Conservation (phyloP, 2,329 filamentous ascomycete genomes). For the Leptographium lundbergii region DNA sequence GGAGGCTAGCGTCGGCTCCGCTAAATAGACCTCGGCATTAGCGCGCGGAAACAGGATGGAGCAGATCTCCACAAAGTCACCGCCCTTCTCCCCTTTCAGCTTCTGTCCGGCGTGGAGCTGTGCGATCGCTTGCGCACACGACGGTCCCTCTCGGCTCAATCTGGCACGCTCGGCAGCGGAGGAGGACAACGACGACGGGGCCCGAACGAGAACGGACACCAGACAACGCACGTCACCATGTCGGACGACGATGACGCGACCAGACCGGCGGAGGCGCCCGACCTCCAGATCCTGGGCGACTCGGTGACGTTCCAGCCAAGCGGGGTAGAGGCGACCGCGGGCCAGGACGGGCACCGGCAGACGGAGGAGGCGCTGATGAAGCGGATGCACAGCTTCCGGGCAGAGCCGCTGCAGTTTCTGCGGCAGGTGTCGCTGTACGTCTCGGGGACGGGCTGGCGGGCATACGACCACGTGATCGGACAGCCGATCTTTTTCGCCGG, state of each 20-base stretch:
- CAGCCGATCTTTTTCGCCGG: constrained; percentile 89
- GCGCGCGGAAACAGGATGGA: not conserved
- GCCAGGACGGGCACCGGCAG: constrained; percentile 8
- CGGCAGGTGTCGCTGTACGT: constrained; percentile 90
- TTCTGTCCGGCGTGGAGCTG: not conserved
- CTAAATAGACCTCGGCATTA: constrained; percentile 9
- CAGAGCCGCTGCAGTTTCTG: constrained; percentile 62
- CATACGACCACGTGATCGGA: constrained; percentile 81
- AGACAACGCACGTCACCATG: not conserved
- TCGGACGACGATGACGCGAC: constrained; percentile 23
- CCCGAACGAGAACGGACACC: not conserved
- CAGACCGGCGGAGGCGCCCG: constrained; percentile 48
- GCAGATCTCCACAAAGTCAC: not conserved
- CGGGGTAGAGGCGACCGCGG: constrained; percentile 38
- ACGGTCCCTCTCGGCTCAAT: too few species aligned
- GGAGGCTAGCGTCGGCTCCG: constrained; percentile 1
- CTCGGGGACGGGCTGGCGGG: constrained; percentile 87
- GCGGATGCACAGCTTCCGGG: constrained; percentile 77
- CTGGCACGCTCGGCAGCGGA: too few species aligned
- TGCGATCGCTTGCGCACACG: too few species aligned
- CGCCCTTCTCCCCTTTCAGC: not conserved
- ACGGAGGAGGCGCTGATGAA: constrained; percentile 60
- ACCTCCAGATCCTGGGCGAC: constrained; percentile 64
- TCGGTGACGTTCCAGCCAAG: constrained; percentile 63
- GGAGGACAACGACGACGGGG: too few species aligned